These are phyloP conservation scores for Xylaria sp. DNA, from an alignment of 2,329 filamentous ascomycete species.

Conservation along the genomic window DNA sequence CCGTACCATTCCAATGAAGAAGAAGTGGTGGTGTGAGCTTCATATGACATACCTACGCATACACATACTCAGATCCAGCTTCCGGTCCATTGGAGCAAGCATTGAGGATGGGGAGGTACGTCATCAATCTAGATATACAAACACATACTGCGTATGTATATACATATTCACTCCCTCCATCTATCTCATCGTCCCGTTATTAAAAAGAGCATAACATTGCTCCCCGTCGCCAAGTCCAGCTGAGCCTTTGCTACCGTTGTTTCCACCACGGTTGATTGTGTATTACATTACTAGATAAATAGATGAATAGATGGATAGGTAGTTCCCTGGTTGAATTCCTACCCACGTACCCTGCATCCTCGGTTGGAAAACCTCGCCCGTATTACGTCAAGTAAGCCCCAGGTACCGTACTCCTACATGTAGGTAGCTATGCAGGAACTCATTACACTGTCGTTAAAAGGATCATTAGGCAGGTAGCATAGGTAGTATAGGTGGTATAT, in stretches of 20 bases:
- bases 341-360: background rate
- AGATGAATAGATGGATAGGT: too few relatives aligned
- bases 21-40: constrained; percentile 7
- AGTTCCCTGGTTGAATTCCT: background rate
- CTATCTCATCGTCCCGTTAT: constrained; percentile 6
- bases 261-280: constrained; percentile 2
- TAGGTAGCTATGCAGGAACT: constrained; percentile 24
- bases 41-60: constrained; percentile 18
- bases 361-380: background rate
- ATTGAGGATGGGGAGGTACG: constrained; percentile 2
- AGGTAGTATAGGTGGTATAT: background rate
- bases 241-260: constrained; percentile 4
- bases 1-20: background rate
- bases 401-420: background rate
- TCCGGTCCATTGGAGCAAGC: constrained; percentile 1
- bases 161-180: constrained; percentile 4
- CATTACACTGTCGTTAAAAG: background rate
- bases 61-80: too few relatives aligned
- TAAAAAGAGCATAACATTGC: background rate
- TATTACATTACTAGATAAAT: background rate
- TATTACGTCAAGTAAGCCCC: constrained; percentile 9
- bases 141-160: too few relatives aligned
- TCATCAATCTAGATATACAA: constrained; percentile 22
- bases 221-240: constrained; percentile 22
- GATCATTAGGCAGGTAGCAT: background rate